Evolutionary conservation across 345 rosid species (phyloP), one percentile per base, ranked within the genome.

Genomic region (Orychophragmus violaceus): DNA sequence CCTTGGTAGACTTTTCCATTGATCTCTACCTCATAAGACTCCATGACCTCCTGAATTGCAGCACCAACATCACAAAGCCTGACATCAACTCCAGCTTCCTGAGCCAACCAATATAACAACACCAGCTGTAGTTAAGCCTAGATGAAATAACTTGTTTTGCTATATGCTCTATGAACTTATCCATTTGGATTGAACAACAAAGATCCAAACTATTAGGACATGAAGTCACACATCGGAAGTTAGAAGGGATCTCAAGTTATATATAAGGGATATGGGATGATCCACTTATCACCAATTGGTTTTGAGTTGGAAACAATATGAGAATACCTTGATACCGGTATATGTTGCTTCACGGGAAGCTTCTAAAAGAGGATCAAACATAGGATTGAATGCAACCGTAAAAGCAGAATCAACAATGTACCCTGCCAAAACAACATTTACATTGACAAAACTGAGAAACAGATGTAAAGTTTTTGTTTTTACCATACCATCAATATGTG

Each of bases 311-410:
- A 71, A 50, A 62, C 23, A 36, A 35, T 42, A 50, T n/a, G 53
- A 18, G 22, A n/a, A n/a, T 27, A 90, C 99, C 97, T 88, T 90
- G 65, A 94, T 87, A 32, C 96, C 99, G 9, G 86, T 80, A 76
- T 88, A 88, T 1, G 99, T 94, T 53, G 99, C 97, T 80, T 90
- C 97, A 10, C 85, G 91, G 62, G 99, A 87, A 62, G 97, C 97
- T 79, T 78, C 91, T 75, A 94, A 87, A 52, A 94, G 82, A 23
- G 97, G 95, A 78, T 90, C 82, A 76, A 59, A 90, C 86, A 90
- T 88, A 13, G 99, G 99, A 71, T 94, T 88, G 84, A 94, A 88
- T 21, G 99, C 97, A 77, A 94, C 96, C 8, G 95, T 90, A 78
- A 94, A 94, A 33, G 99, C 96, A 79, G 85, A 90, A 63, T 90